Evolutionary conservation across 192 early-diverging fungal genomes (phyloP).

Genomic region (Phycomyces blakesleeanus): DNA sequence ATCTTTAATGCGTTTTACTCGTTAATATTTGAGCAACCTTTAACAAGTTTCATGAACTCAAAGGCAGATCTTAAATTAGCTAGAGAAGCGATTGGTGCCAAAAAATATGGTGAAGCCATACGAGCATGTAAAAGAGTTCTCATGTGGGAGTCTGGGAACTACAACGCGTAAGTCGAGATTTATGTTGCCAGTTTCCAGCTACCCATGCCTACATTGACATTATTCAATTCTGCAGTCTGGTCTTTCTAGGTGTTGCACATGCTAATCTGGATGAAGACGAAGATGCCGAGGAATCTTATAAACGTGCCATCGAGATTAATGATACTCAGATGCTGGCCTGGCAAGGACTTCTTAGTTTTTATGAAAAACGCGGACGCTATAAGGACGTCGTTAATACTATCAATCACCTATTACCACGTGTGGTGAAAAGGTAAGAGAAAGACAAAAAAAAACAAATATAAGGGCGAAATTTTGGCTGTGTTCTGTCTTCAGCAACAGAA

Average conservation of each 20-base stretch:
- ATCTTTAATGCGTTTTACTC: too few species aligned
- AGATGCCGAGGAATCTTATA: constrained; percentile 57
- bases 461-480: too few species aligned
- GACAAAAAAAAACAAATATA: too few species aligned
- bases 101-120: constrained; percentile 50
- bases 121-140: constrained; percentile 46
- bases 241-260: constrained; percentile 67
- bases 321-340: constrained; percentile 59
- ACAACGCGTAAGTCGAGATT: constrained; percentile 45
- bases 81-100: constrained; percentile 42
- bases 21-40: too few species aligned
- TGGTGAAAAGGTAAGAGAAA: constrained; percentile 7
- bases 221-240: constrained; percentile 31
- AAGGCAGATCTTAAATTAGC: constrained; percentile 45
- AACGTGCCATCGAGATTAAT: constrained; percentile 53
- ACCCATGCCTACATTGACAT: neutral
- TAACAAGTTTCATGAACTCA: constrained; percentile 18
- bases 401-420: constrained; percentile 31
- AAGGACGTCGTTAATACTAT: constrained; percentile 29
- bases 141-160: constrained; percentile 46
- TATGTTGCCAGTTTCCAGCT: neutral
- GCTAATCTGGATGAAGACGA: constrained; percentile 53
- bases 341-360: constrained; percentile 55
- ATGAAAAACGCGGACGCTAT: constrained; percentile 51
- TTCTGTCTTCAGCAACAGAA: neutral